These are phyloP conservation scores for Scorias spongiosa DNA, from an alignment of 2,329 filamentous ascomycete genomes.

Conservation along the genomic window DNA sequence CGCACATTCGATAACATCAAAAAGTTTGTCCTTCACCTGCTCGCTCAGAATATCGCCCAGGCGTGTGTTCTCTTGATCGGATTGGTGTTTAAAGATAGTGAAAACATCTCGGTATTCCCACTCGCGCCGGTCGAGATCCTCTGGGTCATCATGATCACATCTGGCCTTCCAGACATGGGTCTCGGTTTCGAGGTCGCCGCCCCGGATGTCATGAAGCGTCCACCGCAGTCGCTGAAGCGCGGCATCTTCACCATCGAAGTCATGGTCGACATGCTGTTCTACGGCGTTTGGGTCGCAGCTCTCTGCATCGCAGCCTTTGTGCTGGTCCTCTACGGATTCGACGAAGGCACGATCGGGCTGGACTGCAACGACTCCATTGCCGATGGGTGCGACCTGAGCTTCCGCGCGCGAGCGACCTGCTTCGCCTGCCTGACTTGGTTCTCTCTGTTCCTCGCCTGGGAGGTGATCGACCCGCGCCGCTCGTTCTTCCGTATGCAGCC, in stretches of 20 bases:
- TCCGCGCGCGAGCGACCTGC: constrained; percentile 56
- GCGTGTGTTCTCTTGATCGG: constrained; percentile 70
- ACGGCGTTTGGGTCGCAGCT: constrained; percentile 62
- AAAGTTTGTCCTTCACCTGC: constrained; percentile 77
- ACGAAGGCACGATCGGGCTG: constrained; percentile 40
- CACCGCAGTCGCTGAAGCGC: constrained; percentile 52
- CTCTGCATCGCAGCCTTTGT: constrained; percentile 50
- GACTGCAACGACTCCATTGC: constrained; percentile 46
- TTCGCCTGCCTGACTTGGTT: constrained; percentile 66
- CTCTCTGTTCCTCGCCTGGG: constrained; percentile 63
- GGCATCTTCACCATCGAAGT: constrained; percentile 69
- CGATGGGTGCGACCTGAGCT: constrained; percentile 44
- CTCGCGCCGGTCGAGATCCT: constrained; percentile 75
- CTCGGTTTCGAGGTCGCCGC: constrained; percentile 65
- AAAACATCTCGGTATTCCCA: constrained; percentile 66
- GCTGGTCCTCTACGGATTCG: constrained; percentile 48
- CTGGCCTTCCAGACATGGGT: constrained; percentile 74
- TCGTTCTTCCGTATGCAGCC: constrained; percentile 65
- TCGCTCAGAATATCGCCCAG: constrained; percentile 89
- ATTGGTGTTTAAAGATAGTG: constrained; percentile 61
- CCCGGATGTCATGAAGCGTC: constrained; percentile 62
- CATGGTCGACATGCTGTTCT: constrained; percentile 63
- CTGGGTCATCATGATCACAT: constrained; percentile 92
- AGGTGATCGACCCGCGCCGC: constrained; percentile 57
- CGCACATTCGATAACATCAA: constrained; percentile 83